Conservation (phyloP, 257 asterid genomes). For the Nicotiana paniculata region DNA sequence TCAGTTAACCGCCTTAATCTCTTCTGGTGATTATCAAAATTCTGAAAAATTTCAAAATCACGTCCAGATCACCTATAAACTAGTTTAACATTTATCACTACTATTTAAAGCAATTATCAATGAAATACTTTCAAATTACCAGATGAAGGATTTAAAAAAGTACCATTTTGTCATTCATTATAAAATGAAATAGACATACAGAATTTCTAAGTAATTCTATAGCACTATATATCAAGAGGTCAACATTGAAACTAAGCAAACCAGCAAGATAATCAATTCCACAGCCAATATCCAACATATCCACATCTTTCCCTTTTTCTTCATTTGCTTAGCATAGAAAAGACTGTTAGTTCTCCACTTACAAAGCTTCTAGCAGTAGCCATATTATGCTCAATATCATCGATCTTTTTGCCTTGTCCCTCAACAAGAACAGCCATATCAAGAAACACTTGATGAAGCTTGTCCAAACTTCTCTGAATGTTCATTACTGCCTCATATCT, state of each 20-base stretch:
- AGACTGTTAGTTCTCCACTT: conserved; percentile 57
- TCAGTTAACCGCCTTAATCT: too few species aligned
- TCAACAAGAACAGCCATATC: conserved; percentile 59
- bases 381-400: conserved; percentile 54
- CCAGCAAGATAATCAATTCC: conserved; percentile 41
- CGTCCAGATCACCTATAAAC: too few species aligned
- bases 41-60: too few species aligned
- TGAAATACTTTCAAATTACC: background rate
- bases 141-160: too few species aligned
- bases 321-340: conserved; percentile 63
- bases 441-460: conserved; percentile 43
- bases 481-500: conserved; percentile 77
- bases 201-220: background rate
- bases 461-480: conserved; percentile 63
- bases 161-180: background rate
- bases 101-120: too few species aligned
- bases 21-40: too few species aligned
- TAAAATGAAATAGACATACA: background rate
- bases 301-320: conserved; percentile 41
- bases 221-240: conserved; percentile 4
- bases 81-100: too few species aligned
- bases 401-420: conserved; percentile 51
- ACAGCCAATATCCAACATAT: conserved; percentile 49
- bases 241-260: conserved; percentile 47
- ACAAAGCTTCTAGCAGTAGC: conserved; percentile 53